phyloP scores from a whole-genome alignment of 345 rosid genomes.

The Gossypium ekmanianum region DNA sequence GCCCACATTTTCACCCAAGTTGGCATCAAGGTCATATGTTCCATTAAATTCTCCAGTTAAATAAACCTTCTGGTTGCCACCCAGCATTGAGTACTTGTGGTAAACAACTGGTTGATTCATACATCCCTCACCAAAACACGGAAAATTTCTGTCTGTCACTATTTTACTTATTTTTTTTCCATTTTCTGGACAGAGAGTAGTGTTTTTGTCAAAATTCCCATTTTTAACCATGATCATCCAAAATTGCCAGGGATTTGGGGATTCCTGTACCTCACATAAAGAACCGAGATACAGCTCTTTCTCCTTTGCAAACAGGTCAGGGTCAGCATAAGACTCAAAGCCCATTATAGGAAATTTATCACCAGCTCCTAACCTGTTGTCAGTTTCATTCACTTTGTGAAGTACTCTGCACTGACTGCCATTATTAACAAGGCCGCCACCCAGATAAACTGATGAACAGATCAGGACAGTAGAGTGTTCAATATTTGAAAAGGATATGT shows the following conservation, averaged over 20 bases:
- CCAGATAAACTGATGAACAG: slow-evolving; percentile 27
- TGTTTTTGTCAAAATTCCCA: slow-evolving; percentile 61
- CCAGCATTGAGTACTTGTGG: slow-evolving; percentile 40
- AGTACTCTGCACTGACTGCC: slow-evolving; percentile 35
- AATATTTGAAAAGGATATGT: slow-evolving; percentile 3
- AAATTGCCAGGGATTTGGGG: slow-evolving; percentile 44
- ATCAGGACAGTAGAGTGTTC: slow-evolving; percentile 1
- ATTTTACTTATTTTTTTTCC: slow-evolving; percentile 42
- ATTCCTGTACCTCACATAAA: slow-evolving; percentile 38
- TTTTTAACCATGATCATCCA: slow-evolving; percentile 67
- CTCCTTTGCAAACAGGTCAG: slow-evolving; percentile 48
- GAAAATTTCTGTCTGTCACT: slow-evolving; percentile 42
- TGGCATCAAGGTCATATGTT: slow-evolving; percentile 52
- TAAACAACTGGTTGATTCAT: slow-evolving; percentile 61
- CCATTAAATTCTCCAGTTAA: slow-evolving; percentile 57
- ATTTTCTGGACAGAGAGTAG: slow-evolving; percentile 56
- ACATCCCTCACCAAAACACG: slow-evolving; percentile 63
- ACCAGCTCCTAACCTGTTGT: slow-evolving; percentile 42
- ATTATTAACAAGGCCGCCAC: slow-evolving; percentile 13
- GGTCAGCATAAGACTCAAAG: slow-evolving; percentile 33
- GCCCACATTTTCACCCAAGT: slow-evolving; percentile 27
- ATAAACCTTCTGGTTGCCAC: slow-evolving; percentile 21
- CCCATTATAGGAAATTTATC: slow-evolving; percentile 43
- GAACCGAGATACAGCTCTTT: slow-evolving; percentile 54
- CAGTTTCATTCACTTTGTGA: slow-evolving; percentile 42